Evolutionary conservation across 306 rosid species (phyloP).

Genomic region (Quercus wislizeni): DNA sequence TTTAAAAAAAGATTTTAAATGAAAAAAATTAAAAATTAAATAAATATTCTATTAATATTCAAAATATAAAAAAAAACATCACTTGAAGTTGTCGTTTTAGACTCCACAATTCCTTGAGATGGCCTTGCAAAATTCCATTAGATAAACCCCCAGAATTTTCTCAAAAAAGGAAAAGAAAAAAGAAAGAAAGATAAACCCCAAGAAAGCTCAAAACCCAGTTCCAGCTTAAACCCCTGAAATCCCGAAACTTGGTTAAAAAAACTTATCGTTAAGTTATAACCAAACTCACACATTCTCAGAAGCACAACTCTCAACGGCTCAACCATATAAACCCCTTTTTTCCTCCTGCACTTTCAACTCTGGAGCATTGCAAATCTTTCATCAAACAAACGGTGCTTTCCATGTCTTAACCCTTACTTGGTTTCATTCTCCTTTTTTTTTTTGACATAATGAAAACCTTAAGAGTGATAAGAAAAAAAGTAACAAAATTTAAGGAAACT

Average conservation of each 20-base stretch:
- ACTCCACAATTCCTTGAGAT: too few species aligned
- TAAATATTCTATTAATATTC: too few species aligned
- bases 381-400: background rate
- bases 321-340: background rate
- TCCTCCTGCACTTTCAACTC: background rate
- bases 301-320: background rate
- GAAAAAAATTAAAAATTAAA: too few species aligned
- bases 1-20: too few species aligned
- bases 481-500: background rate
- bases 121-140: too few species aligned
- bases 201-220: background rate
- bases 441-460: background rate
- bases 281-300: background rate
- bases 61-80: too few species aligned
- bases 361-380: too few species aligned
- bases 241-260: background rate
- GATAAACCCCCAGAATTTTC: too few species aligned
- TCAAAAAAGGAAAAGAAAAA: rapidly evolving
- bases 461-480: background rate
- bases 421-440: background rate
- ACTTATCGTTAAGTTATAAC: background rate
- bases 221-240: background rate
- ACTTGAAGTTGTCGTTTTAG: too few species aligned
- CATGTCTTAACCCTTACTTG: background rate
- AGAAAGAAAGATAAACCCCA: background rate